Percentiles rank a stretch among this genome's conserved stretches.
Conservation (phyloP, 1,139 yeast genomes). For the Insectozyma bohioensis region DNA sequence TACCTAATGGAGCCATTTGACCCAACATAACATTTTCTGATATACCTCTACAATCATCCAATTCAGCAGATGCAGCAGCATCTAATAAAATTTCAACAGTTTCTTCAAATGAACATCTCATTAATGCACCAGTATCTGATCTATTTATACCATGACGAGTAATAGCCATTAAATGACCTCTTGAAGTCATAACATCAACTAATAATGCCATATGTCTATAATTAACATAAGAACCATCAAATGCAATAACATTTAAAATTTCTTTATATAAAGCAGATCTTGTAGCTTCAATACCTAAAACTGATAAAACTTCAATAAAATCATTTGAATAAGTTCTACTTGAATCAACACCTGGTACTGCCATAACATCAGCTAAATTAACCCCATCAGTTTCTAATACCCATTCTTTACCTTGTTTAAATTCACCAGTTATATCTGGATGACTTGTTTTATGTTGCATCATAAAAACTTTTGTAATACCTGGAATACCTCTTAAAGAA, state of each 20-base stretch:
- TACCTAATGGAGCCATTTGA: constrained; percentile 98
- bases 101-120: constrained; percentile 99
- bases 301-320: constrained; percentile 92
- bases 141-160: constrained; percentile 99
- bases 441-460: constrained; percentile 86
- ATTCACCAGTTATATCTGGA: constrained; percentile 85
- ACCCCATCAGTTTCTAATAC: constrained; percentile 98
- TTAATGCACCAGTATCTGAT: constrained; percentile 97
- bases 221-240: constrained; percentile 98
- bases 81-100: constrained; percentile 96
- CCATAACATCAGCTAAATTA: constrained; percentile 91
- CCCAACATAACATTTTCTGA: constrained; percentile 98
- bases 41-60: constrained; percentile 98
- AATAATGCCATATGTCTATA: constrained; percentile 97
- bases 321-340: constrained; percentile 91
- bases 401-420: constrained; percentile 90
- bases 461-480: constrained; percentile 88
- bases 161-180: constrained; percentile 98
- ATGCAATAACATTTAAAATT: constrained; percentile 94
- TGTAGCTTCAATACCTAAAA: constrained; percentile 97
- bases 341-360: constrained; percentile 93
- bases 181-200: constrained; percentile 98
- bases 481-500: constrained; percentile 93
- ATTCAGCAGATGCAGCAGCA: constrained; percentile 97
- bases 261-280: constrained; percentile 92